These are phyloP conservation scores for Biscutella auriculata DNA, from an alignment of 441 rosid species.

Conservation along the genomic window DNA sequence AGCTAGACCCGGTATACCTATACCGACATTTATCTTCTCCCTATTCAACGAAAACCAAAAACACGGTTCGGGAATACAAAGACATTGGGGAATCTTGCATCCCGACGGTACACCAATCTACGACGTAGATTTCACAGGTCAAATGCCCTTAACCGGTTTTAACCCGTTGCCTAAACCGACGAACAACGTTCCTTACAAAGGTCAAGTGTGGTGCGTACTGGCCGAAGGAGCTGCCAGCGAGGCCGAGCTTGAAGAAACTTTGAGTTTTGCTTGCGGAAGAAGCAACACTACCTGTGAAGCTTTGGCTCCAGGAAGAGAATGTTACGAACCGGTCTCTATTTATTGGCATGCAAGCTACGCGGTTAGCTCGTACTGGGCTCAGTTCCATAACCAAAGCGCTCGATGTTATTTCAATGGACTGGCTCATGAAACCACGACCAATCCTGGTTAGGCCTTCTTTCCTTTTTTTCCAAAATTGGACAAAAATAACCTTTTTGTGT, in stretches of 20 bases:
- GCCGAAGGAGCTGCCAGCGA: conserved; percentile 28
- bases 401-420: conserved; percentile 65
- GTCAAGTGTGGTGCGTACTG: conserved; percentile 66
- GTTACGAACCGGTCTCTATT: conserved; percentile 44
- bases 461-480: not conserved
- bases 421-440: conserved; percentile 38
- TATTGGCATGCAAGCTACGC: conserved; percentile 65
- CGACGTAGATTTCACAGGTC: conserved; percentile 52
- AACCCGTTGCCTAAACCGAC: conserved; percentile 34
- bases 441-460: conserved; percentile 49
- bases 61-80: conserved; percentile 56
- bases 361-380: conserved; percentile 70
- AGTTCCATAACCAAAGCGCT: conserved; percentile 37
- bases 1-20: conserved; percentile 40
- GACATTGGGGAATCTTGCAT: conserved; percentile 68
- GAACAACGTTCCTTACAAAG: conserved; percentile 46
- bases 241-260: conserved; percentile 26
- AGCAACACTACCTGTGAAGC: conserved; percentile 51
- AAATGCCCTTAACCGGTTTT: conserved; percentile 21
- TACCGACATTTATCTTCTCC: conserved; percentile 60
- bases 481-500: not conserved
- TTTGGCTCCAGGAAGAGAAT: conserved; percentile 43
- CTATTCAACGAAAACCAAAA: conserved; percentile 57
- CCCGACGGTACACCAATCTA: conserved; percentile 39
- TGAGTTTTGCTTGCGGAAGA: conserved; percentile 32